Percentiles rank a stretch among this genome's conserved stretches.
Evolutionary conservation across 2,329 filamentous ascomycete species (phyloP).

Genomic region (Mycosphaerella arachidis): DNA sequence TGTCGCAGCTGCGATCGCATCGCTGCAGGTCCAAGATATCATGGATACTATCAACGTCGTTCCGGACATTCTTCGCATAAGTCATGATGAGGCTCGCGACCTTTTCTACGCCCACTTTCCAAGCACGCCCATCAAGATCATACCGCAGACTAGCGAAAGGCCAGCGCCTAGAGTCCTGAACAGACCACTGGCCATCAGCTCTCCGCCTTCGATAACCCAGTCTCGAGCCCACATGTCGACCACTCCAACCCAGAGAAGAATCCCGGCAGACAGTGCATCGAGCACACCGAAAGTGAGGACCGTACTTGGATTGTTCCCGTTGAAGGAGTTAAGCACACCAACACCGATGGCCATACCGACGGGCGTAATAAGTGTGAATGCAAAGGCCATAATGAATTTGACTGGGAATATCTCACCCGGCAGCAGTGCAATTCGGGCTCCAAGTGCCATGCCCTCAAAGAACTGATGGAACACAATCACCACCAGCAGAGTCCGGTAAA

Average conservation of each 20-base stretch:
- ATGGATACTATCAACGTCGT: background rate
- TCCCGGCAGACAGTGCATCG: constrained; percentile 69
- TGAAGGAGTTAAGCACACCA: constrained; percentile 65
- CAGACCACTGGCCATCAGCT: constrained; percentile 13
- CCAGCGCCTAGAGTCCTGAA: constrained; percentile 14
- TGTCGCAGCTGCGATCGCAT: too few species aligned
- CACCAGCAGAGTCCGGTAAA: constrained; percentile 58
- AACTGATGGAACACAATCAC: constrained; percentile 82
- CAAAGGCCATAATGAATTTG: constrained; percentile 58
- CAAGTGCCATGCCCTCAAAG: constrained; percentile 87
- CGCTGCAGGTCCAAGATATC: background rate
- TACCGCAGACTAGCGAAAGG: constrained; percentile 10
- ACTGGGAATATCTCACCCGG: constrained; percentile 38
- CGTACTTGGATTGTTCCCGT: constrained; percentile 66
- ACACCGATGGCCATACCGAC: constrained; percentile 78
- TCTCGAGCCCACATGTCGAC: constrained; percentile 77
- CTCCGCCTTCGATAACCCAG: constrained; percentile 51
- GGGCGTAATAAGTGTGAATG: constrained; percentile 68
- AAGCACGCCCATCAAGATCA: constrained; percentile 18
- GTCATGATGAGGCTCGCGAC: constrained; percentile 22
- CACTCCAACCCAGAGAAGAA: constrained; percentile 73
- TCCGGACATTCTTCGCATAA: background rate
- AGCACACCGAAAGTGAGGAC: constrained; percentile 69
- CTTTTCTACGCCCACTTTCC: constrained; percentile 26
- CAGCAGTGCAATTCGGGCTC: constrained; percentile 72